Evolutionary conservation across 371 early-diverging fungal genomes (phyloP), one percentile per base, ranked within the genome.

Genomic region (Coemansia sp.): DNA sequence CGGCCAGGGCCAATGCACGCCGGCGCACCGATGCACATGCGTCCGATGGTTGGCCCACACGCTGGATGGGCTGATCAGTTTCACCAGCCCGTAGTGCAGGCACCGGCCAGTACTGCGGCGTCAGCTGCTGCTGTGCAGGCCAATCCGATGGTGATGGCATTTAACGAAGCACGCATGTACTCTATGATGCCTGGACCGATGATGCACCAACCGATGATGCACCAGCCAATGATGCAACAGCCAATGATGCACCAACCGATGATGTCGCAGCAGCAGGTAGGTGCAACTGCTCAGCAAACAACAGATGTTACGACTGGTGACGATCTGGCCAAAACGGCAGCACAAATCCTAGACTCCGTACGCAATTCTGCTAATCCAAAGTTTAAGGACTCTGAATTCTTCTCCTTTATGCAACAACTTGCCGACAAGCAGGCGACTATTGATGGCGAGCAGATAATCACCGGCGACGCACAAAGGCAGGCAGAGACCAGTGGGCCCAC

Each of bases 351-450:
- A 9, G 89, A 92, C 52, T 85, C 91, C 6, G 90, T 96, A 5
- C 85, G 88, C 54, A 79, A 76, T 12, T 83, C 90, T 4, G 78
- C 83, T 57, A 95, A 95, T 56, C 94, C 96, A 19, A 96, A 97
- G 76, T 94, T 98, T 71, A 90, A 91, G 70, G 84, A 90, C 55
- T 96, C 95, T 4, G 88, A 91, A 51, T 98, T 98, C 69, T 79
- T 97, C 84, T 84, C 85, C 19, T 85, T 97, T 71, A 95, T 98
- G 94, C 85, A 92, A 49, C 85, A 92, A 62, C 80, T 98, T 53
- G 86, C 93, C n/a, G 93, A 98, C 76, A 86, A 89, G 28, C 89
- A 95, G 78, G 85, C 93, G 0, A 85, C 86, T 2, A 90, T 96
- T 58, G 92, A 91, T 74, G 93, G 91, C 46, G 88, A 92, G 78